These are phyloP conservation scores for Tricholoma hemisulphureum DNA, from an alignment of 768 basidiomycete species.

Conservation along the genomic window DNA sequence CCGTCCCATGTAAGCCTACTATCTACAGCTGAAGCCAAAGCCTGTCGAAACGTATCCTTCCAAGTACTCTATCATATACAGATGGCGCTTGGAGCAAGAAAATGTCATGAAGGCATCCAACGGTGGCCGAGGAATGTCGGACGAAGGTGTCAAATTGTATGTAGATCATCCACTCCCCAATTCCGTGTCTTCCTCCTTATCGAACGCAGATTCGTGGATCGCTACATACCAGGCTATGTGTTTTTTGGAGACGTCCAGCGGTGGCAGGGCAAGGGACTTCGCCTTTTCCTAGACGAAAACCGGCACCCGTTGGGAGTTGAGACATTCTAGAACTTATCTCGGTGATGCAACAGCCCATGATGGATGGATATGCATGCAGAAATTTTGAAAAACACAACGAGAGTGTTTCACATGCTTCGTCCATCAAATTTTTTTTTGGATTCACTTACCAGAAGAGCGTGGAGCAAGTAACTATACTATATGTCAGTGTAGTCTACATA, in stretches of 20 bases:
- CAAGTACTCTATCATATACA: slow-evolving; percentile 62
- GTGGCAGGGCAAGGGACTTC: slow-evolving; percentile 45
- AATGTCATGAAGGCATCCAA: slow-evolving; percentile 60
- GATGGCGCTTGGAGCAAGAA: slow-evolving; percentile 60
- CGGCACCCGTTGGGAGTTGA: slow-evolving; percentile 45
- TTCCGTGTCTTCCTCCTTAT: slow-evolving; percentile 5
- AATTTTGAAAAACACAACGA: no score
- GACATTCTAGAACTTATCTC: no score
- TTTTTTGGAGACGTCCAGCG: slow-evolving; percentile 62
- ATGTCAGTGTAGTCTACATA: no score
- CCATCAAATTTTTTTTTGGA: no score
- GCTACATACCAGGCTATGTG: slow-evolving; percentile 93
- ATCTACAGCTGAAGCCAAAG: slow-evolving; percentile 18
- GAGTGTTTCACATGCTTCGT: no score
- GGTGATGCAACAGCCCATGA: no score
- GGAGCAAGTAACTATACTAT: no score
- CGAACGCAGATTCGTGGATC: slow-evolving; percentile 71
- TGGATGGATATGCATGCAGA: no score
- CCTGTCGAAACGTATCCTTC: slow-evolving; percentile 26
- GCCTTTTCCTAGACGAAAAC: slow-evolving; percentile 52
- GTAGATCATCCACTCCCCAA: no score
- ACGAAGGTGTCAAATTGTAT: slow-evolving; percentile 65
- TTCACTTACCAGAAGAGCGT: no score
- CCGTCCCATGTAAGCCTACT: background rate
- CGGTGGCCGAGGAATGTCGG: slow-evolving; percentile 87